Evolutionary conservation across 176 grass and related monocot species (phyloP), one percentile per base, ranked within the genome.

Genomic region (Coix lacrymajobi): DNA sequence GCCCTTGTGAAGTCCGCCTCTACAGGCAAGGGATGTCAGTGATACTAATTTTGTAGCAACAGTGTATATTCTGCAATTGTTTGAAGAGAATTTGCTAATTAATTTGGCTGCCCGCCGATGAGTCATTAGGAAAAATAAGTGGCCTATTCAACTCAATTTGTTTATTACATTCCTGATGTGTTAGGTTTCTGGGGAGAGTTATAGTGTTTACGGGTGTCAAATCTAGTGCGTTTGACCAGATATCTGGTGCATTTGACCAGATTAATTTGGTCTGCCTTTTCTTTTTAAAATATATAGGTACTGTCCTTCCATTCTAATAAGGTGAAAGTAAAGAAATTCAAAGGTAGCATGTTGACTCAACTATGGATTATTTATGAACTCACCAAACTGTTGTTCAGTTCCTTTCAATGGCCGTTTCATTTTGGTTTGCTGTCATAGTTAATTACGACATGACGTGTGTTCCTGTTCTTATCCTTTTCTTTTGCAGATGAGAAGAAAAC

Each of bases 401-500:
- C 38, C 33, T 79, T 69, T 58, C n/a, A 20, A 0, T 39, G 26
- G 5, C 2, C 19, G 48, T 82, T 54, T 88, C 40, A 40, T 54
- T 65, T 22, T 62, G 9, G 31, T 16, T 71, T 83, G 24, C 8
- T 78, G 17, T 51, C 66, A 10, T 32, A 64, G 45, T 71, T 69
- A 71, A 6, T 37, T 70, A 57, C 36, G n/a, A 24, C 22, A 11
- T 48, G 44, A 67, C 61, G n/a, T 49, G 48, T 80, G 12, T 69
- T 80, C 76, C 32, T 85, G 3, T 67, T 62, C 32, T 49, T 4
- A 52, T 43, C 20, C 13, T 33, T 33, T 65, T 80, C 36, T 83
- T 48, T 83, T 88, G 45, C 84, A 92, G 87, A 91, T 51, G 89
- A 85, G 22, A 92, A 84, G 72, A 94, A 94, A 76, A 80, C 3